phyloP scores from a whole-genome alignment of 768 basidiomycete species.

The Trametes punicea region DNA sequence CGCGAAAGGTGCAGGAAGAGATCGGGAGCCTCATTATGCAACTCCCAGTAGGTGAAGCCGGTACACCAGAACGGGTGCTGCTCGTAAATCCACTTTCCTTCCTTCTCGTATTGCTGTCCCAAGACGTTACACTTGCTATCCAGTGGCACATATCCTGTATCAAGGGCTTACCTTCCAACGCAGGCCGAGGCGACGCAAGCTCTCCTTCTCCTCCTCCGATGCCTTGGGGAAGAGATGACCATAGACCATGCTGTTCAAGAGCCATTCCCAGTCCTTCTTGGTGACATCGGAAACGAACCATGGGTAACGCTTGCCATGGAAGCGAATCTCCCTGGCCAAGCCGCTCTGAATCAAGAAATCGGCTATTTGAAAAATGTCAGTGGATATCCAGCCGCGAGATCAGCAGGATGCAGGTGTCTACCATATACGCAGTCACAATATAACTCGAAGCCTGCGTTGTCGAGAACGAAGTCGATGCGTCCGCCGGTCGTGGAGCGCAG shows the following conservation, averaged over 20 bases:
- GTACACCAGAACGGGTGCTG: slow-evolving; percentile 95
- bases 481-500: slow-evolving; percentile 37
- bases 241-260: slow-evolving; percentile 82
- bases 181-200: slow-evolving; percentile 70
- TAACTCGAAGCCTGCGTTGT: slow-evolving; percentile 85
- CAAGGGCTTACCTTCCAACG: slow-evolving; percentile 77
- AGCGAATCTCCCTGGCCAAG: slow-evolving; percentile 76
- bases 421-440: slow-evolving; percentile 88
- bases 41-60: slow-evolving; percentile 93
- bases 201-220: slow-evolving; percentile 75
- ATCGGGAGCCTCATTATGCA: slow-evolving; percentile 82
- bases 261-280: slow-evolving; percentile 92
- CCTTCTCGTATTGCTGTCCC: slow-evolving; percentile 79
- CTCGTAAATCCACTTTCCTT: slow-evolving; percentile 93
- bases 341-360: slow-evolving; percentile 93
- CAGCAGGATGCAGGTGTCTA: slow-evolving; percentile 31
- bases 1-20: slow-evolving; percentile 88
- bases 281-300: slow-evolving; percentile 97
- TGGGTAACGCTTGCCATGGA: slow-evolving; percentile 94
- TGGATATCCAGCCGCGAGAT: not conserved
- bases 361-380: slow-evolving; percentile 45
- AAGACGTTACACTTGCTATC: slow-evolving; percentile 3
- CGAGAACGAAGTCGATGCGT: slow-evolving; percentile 65
- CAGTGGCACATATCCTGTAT: not conserved
- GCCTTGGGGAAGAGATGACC: slow-evolving; percentile 90